Conservation (phyloP, 2,329 filamentous ascomycete species). For the Sporothrix mexicana region DNA sequence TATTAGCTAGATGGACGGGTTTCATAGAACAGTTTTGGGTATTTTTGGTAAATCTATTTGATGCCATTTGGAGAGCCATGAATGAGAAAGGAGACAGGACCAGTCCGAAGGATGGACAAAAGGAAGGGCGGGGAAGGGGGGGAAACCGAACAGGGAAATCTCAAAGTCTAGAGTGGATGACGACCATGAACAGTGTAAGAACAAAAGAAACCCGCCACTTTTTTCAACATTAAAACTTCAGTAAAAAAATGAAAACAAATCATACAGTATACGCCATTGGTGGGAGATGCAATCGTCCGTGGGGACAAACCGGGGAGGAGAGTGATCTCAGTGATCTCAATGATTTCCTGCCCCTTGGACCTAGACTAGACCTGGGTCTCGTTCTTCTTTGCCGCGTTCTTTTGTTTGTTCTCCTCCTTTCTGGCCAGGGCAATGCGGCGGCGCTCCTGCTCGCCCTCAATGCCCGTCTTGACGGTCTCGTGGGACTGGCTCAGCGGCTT, state of each 20-base stretch:
- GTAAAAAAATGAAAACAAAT: slow-evolving; percentile 7
- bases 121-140: not conserved
- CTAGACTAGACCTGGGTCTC: slow-evolving; percentile 7
- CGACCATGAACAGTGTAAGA: not conserved
- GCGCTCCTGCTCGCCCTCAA: slow-evolving; percentile 43
- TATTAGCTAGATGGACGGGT: not conserved
- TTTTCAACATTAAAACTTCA: not conserved
- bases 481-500: slow-evolving; percentile 60
- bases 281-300: not conserved
- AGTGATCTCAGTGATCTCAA: no score
- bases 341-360: no score
- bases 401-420: slow-evolving; percentile 25
- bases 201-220: slow-evolving; percentile 11
- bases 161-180: not conserved
- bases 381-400: not conserved
- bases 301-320: no score
- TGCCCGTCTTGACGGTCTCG: slow-evolving; percentile 63
- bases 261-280: not conserved
- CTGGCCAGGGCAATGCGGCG: slow-evolving; percentile 35
- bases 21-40: not conserved
- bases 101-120: not conserved
- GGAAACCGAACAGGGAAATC: not conserved
- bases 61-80: not conserved
- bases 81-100: not conserved
- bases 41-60: slow-evolving; percentile 11